phyloP scores from a whole-genome alignment of 805 yeast genomes.

The Candida maesae region DNA sequence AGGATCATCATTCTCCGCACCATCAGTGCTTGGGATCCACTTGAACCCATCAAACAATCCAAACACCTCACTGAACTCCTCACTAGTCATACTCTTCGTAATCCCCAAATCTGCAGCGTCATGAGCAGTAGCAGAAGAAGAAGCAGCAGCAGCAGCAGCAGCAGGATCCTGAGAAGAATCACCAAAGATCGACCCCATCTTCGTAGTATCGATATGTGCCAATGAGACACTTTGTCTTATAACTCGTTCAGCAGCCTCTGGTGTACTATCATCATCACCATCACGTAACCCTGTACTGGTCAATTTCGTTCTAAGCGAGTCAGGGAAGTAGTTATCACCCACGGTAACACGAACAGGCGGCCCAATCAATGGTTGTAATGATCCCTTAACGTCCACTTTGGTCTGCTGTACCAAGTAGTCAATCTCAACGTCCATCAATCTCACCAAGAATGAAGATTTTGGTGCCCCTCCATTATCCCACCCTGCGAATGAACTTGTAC shows the following conservation, averaged over 20 bases:
- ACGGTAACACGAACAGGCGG: neutral
- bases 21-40: conserved; percentile 1
- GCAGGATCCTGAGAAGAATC: neutral
- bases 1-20: neutral
- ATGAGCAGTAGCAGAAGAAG: neutral
- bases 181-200: neutral
- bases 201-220: neutral
- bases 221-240: neutral
- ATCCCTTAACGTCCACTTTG: conserved; percentile 10
- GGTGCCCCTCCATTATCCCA: conserved; percentile 12
- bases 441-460: conserved; percentile 9
- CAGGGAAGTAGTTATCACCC: neutral
- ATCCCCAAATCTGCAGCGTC: no score
- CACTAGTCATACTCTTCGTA: no score
- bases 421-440: conserved; percentile 14
- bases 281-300: no score
- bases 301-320: no score
- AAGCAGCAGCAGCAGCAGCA: neutral
- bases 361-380: conserved; percentile 15
- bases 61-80: conserved; percentile 3
- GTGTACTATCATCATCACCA: neutral
- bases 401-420: conserved; percentile 1
- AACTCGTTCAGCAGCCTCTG: neutral
- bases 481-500: no score
- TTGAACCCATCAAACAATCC: conserved; percentile 9